These are phyloP conservation scores for Naganishia onofrii DNA, from an alignment of 768 basidiomycete species.

Conservation along the genomic window DNA sequence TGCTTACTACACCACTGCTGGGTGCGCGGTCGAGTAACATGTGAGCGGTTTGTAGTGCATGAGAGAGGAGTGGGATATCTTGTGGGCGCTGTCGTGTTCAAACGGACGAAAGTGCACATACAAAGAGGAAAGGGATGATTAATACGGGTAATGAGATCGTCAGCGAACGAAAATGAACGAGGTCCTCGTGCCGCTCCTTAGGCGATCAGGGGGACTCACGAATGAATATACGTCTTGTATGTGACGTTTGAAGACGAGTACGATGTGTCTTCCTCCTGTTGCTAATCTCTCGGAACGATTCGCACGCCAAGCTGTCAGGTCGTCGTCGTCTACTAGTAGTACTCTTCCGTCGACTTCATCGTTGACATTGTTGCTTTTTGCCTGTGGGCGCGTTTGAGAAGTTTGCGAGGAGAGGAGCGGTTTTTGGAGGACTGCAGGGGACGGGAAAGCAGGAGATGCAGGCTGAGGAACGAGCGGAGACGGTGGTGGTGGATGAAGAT, in stretches of 20 bases:
- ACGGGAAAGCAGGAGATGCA: slow-evolving; percentile 9
- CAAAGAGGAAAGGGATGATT: no score
- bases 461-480: background rate
- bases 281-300: slow-evolving; percentile 10
- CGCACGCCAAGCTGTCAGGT: slow-evolving; percentile 18
- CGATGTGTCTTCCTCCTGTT: slow-evolving; percentile 4
- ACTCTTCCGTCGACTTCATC: background rate
- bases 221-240: slow-evolving; percentile 18
- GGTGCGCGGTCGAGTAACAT: slow-evolving; percentile 20
- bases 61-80: slow-evolving; percentile 23
- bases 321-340: slow-evolving; percentile 4
- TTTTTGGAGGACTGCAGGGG: slow-evolving; percentile 9
- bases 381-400: no score
- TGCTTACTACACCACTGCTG: slow-evolving; percentile 22
- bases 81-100: background rate
- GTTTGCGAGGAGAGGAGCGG: no score
- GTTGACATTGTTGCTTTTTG: no score
- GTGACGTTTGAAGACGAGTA: slow-evolving; percentile 24
- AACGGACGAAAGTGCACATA: no score
- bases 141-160: no score
- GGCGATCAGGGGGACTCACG: no score
- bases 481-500: background rate
- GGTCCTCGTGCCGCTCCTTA: background rate
- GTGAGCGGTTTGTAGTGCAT: slow-evolving; percentile 8
- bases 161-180: background rate